Conservation (phyloP, 164 flowering plant species). For the Sextonia rubra region DNA sequence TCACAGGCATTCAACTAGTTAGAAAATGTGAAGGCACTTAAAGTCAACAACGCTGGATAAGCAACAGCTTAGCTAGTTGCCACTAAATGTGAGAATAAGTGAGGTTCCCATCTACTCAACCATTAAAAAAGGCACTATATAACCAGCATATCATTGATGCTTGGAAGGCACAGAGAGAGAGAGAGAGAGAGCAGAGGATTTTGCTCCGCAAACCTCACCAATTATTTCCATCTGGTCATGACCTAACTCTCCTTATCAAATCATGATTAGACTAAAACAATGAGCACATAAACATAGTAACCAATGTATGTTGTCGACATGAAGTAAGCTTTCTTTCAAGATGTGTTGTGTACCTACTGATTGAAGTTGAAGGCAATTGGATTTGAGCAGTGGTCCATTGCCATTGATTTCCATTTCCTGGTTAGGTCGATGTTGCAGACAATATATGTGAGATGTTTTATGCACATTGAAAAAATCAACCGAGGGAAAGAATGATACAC, state of each 20-base stretch:
- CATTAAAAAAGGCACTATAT: not conserved
- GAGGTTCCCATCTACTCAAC: not conserved
- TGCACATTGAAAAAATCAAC: not conserved
- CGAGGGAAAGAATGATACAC: not conserved
- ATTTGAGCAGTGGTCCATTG: conserved; percentile 24
- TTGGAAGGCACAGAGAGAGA: too few relatives aligned
- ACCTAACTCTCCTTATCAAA: not conserved
- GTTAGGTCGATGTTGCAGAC: not conserved
- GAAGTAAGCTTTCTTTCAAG: not conserved
- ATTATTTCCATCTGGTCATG: not conserved
- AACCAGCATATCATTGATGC: too few relatives aligned
- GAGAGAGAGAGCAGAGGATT: too few relatives aligned
- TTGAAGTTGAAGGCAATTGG: conserved; percentile 17
- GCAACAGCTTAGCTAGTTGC: not conserved
- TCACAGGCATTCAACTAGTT: not conserved
- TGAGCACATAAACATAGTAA: not conserved
- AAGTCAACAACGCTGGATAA: not conserved
- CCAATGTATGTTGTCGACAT: not conserved
- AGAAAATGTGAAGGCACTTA: not conserved
- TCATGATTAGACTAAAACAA: not conserved
- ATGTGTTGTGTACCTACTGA: conserved; percentile 19
- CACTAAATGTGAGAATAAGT: not conserved
- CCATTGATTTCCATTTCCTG: conserved; percentile 45
- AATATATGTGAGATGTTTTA: not conserved
- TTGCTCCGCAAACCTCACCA: too few relatives aligned